Evolutionary conservation across 2,329 filamentous ascomycete species (phyloP).

Genomic region (Aspergillus unguis): DNA sequence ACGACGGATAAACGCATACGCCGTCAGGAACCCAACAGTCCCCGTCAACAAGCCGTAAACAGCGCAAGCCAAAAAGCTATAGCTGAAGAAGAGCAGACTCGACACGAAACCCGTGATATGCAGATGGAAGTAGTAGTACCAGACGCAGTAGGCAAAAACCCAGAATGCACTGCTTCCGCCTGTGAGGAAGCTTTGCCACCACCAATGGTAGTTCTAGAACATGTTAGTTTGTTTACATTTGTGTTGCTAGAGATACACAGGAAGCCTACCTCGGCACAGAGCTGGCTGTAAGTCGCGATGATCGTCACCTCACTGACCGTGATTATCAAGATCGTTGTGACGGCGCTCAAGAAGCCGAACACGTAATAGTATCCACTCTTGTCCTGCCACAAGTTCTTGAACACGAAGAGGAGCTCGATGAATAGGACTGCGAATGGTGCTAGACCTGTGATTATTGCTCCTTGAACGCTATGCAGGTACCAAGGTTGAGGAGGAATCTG

Average conservation of each 20-base stretch:
- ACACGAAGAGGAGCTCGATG: slow-evolving; percentile 81
- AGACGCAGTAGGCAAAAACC: slow-evolving; percentile 78
- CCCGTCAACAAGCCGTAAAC: slow-evolving; percentile 79
- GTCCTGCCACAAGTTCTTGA: slow-evolving; percentile 84
- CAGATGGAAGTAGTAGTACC: slow-evolving; percentile 78
- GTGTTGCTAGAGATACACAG: too few species aligned
- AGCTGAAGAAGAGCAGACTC: slow-evolving; percentile 78
- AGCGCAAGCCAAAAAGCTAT: slow-evolving; percentile 75
- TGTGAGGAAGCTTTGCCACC: slow-evolving; percentile 83
- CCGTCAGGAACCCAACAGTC: slow-evolving; percentile 78
- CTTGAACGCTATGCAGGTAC: slow-evolving; percentile 65
- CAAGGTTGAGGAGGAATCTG: slow-evolving; percentile 72
- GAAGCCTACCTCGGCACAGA: slow-evolving; percentile 65
- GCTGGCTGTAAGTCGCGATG: slow-evolving; percentile 75
- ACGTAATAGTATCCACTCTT: slow-evolving; percentile 92
- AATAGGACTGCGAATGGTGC: slow-evolving; percentile 85
- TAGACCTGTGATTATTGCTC: slow-evolving; percentile 68
- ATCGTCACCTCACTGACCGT: slow-evolving; percentile 81
- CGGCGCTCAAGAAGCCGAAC: slow-evolving; percentile 77
- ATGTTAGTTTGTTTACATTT: slow-evolving; percentile 7
- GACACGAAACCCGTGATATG: slow-evolving; percentile 78
- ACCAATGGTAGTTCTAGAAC: slow-evolving; percentile 75
- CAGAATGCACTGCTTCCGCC: slow-evolving; percentile 74
- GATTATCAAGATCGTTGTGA: slow-evolving; percentile 67
- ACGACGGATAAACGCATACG: slow-evolving; percentile 77